These are phyloP conservation scores for Gaertneriomyces sp. DNA, from an alignment of 192 early-diverging fungal genomes.

Conservation along the genomic window DNA sequence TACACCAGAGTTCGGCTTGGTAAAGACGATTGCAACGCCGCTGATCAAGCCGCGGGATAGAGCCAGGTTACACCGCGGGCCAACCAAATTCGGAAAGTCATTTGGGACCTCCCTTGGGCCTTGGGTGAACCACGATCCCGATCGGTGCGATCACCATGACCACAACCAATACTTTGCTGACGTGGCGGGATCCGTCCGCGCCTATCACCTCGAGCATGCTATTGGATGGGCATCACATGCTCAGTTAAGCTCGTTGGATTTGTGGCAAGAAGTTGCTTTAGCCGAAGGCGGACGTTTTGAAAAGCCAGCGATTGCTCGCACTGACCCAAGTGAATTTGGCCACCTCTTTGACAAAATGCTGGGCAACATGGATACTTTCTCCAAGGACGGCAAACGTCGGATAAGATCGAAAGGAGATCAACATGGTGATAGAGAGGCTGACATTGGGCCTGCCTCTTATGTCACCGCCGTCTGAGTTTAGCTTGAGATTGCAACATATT, in stretches of 20 bases:
- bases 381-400: too few species aligned
- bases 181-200: conserved; percentile 11
- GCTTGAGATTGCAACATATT: too few species aligned
- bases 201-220: conserved; percentile 12
- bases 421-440: too few species aligned
- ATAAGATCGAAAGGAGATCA: too few species aligned
- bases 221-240: conserved; percentile 23
- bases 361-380: neutral
- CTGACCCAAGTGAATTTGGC: neutral
- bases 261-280: neutral
- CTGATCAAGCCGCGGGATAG: conserved; percentile 6
- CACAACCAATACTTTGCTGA: conserved; percentile 10
- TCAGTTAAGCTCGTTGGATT: neutral
- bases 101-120: conserved; percentile 25
- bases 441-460: too few species aligned
- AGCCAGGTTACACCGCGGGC: neutral
- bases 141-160: conserved; percentile 19
- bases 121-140: conserved; percentile 24
- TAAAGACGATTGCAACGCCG: conserved; percentile 4
- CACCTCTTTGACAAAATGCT: conserved; percentile 1
- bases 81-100: neutral
- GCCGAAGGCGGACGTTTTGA: conserved; percentile 16
- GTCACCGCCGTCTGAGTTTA: too few species aligned
- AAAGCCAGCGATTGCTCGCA: neutral
- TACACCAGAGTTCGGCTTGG: neutral